Percentiles rank a stretch among this genome's conserved stretches.
Evolutionary conservation across 768 basidiomycete genomes (phyloP).

Genomic region (Xanthoconium stramineum): DNA sequence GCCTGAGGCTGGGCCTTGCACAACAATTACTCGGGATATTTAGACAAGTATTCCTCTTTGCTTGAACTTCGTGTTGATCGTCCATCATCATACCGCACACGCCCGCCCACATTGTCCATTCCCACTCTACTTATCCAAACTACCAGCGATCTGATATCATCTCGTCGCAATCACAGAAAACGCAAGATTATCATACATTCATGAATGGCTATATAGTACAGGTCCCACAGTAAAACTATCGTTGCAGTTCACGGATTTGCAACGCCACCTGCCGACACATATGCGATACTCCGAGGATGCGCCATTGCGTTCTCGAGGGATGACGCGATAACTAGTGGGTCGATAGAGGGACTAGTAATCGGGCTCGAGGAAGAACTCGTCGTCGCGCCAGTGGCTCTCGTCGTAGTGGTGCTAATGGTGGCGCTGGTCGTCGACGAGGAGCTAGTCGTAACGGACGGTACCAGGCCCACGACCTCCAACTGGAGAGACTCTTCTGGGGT

Average conservation of each 20-base stretch:
- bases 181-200: not conserved
- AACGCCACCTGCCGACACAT: not conserved
- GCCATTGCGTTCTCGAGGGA: conserved; percentile 10
- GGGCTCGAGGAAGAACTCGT: conserved; percentile 5
- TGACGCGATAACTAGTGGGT: conserved; percentile 22
- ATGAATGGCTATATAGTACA: not conserved
- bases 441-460: not conserved
- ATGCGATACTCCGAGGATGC: not conserved
- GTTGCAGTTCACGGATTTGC: not conserved
- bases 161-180: not conserved
- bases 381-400: not conserved
- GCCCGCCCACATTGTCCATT: not conserved
- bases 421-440: conserved; percentile 2
- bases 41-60: no score
- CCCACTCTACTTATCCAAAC: not conserved
- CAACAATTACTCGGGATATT: no score
- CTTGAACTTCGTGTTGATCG: no score
- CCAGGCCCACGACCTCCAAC: conserved; percentile 19
- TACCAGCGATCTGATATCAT: not conserved
- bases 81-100: no score
- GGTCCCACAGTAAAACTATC: not conserved
- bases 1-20: no score
- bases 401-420: not conserved
- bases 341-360: not conserved
- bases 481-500: conserved; percentile 16